Conservation (phyloP, 192 early-diverging fungal species). For the Dissophora globulifera region DNA sequence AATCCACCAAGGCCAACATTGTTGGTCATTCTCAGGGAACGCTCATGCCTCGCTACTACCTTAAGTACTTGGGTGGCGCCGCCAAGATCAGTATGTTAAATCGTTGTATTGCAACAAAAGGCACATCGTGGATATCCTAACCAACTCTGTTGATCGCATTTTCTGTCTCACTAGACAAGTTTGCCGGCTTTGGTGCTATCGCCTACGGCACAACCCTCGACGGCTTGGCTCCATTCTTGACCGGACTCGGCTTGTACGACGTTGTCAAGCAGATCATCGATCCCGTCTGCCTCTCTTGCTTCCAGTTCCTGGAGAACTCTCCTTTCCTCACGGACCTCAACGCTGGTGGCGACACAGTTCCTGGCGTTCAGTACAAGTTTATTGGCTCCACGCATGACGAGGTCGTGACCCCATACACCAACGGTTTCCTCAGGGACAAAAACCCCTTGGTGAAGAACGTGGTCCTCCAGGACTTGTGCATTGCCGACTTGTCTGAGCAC, state of each 20-base stretch:
- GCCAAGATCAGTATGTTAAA: slow-evolving; percentile 43
- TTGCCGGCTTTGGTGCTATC: slow-evolving; percentile 37
- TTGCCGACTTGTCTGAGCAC: slow-evolving; percentile 27
- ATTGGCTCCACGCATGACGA: slow-evolving; percentile 32
- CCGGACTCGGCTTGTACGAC: slow-evolving; percentile 26
- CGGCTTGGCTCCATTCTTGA: slow-evolving; percentile 17
- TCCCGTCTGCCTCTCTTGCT: slow-evolving; percentile 40
- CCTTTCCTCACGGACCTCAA: slow-evolving; percentile 29
- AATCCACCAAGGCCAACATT: slow-evolving; percentile 41
- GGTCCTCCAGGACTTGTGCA: slow-evolving; percentile 36
- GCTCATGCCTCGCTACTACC: slow-evolving; percentile 39
- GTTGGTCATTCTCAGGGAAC: slow-evolving; percentile 40
- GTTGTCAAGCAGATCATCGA: slow-evolving; percentile 22
- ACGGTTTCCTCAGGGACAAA: slow-evolving; percentile 25
- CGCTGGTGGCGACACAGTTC: slow-evolving; percentile 46
- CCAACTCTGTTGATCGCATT: no score
- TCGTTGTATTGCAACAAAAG: no score
- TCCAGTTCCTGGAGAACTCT: slow-evolving; percentile 33
- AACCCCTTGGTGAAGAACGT: slow-evolving; percentile 26
- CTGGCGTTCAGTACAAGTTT: slow-evolving; percentile 42
- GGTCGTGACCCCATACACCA: slow-evolving; percentile 49
- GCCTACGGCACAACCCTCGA: slow-evolving; percentile 35
- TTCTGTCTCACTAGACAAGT: slow-evolving; percentile 36
- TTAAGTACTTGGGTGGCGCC: slow-evolving; percentile 33
- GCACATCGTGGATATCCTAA: no score